Evolutionary conservation across 805 yeast genomes (phyloP).

Genomic region (Suhomyces kilbournensis): DNA sequence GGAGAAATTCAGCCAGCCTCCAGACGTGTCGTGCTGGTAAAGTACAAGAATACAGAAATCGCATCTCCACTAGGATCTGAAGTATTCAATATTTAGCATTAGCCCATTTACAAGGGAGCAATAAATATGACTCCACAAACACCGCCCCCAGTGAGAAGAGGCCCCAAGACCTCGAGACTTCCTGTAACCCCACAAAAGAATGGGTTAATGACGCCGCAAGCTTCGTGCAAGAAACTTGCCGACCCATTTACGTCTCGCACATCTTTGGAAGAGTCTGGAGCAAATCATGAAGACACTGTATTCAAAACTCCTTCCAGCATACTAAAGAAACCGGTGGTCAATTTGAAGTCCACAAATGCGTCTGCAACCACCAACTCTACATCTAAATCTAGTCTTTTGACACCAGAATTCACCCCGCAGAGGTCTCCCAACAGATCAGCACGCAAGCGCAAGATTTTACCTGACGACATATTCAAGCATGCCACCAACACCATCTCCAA

Average conservation of each 20-base stretch:
- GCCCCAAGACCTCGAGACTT: neutral
- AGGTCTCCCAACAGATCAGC: constrained; percentile 20
- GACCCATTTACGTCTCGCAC: neutral
- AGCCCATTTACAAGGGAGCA: neutral
- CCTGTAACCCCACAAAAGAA: constrained; percentile 1
- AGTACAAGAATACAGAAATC: neutral
- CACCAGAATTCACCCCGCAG: constrained; percentile 35
- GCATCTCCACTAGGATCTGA: neutral
- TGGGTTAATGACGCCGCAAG: constrained; percentile 4
- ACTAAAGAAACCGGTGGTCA: constrained; percentile 5
- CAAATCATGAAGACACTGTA: neutral
- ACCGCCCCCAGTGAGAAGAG: constrained; percentile 1
- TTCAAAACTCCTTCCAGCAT: constrained; percentile 8
- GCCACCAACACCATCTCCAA: constrained; percentile 2
- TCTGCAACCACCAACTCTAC: neutral
- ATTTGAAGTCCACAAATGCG: neutral
- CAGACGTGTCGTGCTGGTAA: neutral
- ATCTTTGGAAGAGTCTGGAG: neutral
- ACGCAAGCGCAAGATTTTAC: constrained; percentile 16
- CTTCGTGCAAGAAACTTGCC: neutral
- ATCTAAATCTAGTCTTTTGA: constrained; percentile 11
- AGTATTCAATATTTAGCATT: neutral
- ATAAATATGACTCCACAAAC: constrained; percentile 1
- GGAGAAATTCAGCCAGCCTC: constrained; percentile 1
- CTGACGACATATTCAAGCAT: constrained; percentile 16